These are phyloP conservation scores for Fusarium equiseti DNA, from an alignment of 2,329 filamentous ascomycete species.

Conservation along the genomic window DNA sequence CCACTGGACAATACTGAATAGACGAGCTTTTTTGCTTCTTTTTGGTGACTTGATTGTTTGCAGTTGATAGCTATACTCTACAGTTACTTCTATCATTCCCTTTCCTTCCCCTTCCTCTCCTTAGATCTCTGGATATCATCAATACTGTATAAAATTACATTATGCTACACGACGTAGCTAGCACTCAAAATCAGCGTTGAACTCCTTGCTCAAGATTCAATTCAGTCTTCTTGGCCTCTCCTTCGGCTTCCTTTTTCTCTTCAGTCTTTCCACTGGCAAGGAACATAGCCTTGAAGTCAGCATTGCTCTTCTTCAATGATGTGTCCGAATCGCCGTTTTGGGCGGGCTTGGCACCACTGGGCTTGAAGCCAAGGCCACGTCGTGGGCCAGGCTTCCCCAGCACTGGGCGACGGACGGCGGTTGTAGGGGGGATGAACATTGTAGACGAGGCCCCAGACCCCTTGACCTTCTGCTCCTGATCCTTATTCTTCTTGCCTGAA, in stretches of 20 bases:
- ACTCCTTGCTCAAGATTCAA: conserved; percentile 13
- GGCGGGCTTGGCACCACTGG: conserved; percentile 36
- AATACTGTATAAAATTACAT: conserved; percentile 37
- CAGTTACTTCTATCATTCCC: conserved; percentile 1
- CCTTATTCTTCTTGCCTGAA: conserved; percentile 48
- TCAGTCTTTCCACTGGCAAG: conserved; percentile 46
- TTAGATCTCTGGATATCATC: conserved; percentile 34
- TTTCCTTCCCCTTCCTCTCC: background rate
- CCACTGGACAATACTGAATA: background rate
- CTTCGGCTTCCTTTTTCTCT: conserved; percentile 17
- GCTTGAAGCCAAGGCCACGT: conserved; percentile 59
- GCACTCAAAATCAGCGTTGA: conserved; percentile 16
- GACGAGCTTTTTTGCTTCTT: background rate
- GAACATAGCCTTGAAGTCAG: conserved; percentile 69
- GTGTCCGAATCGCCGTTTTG: conserved; percentile 44
- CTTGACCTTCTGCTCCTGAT: conserved; percentile 46
- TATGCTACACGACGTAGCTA: conserved; percentile 29
- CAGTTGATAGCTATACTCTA: conserved; percentile 16
- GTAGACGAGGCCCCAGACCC: conserved; percentile 25
- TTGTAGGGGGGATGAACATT: conserved; percentile 60
- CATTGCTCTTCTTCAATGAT: conserved; percentile 63
- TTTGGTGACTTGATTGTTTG: background rate
- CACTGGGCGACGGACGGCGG: conserved; percentile 57
- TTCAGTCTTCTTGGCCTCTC: conserved; percentile 9
- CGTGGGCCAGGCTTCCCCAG: conserved; percentile 57